Conservation (phyloP, 2,329 filamentous ascomycete genomes). For the Arthrobotrys megalospora region DNA sequence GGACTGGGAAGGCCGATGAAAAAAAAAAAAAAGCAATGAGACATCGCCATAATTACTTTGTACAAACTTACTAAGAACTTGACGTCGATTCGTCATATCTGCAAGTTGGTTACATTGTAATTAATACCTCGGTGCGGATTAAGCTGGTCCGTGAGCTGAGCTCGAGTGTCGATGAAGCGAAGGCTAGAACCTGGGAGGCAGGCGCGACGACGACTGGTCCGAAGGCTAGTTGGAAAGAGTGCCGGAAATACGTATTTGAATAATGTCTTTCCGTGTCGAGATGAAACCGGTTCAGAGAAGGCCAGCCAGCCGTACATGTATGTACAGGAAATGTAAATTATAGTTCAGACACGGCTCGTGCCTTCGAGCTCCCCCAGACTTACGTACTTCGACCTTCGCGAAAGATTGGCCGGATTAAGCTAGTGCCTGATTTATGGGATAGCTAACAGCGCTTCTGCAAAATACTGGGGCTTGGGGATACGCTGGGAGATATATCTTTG, state of each 20-base stretch:
- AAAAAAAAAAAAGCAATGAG: slow-evolving; percentile 3
- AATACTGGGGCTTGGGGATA: slow-evolving; percentile 13
- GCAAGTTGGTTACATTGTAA: slow-evolving; percentile 10
- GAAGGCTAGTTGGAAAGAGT: slow-evolving; percentile 28
- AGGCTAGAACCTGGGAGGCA: slow-evolving; percentile 58
- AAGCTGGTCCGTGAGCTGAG: slow-evolving; percentile 53
- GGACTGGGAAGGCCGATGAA: slow-evolving; percentile 26
- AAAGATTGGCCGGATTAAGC: slow-evolving; percentile 53
- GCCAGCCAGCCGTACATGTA: slow-evolving; percentile 1
- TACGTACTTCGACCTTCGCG: slow-evolving; percentile 15
- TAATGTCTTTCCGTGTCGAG: slow-evolving; percentile 19
- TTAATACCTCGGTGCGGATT: slow-evolving; percentile 38
- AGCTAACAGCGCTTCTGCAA: slow-evolving; percentile 45
- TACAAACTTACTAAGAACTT: background rate
- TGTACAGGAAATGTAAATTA: slow-evolving; percentile 18
- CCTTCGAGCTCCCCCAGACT: slow-evolving; percentile 20
- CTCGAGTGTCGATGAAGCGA: slow-evolving; percentile 25
- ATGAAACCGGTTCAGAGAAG: slow-evolving; percentile 22
- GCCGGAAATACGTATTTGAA: slow-evolving; percentile 20
- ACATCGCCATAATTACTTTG: slow-evolving; percentile 5
- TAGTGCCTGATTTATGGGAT: slow-evolving; percentile 28
- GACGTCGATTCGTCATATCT: slow-evolving; percentile 21
- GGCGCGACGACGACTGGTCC: slow-evolving; percentile 30
- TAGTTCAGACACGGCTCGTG: slow-evolving; percentile 35
- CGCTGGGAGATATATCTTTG: slow-evolving; percentile 5